These are phyloP conservation scores for Cenococcum geophilum DNA, from an alignment of 495 filamentous ascomycete genomes.

Conservation along the genomic window DNA sequence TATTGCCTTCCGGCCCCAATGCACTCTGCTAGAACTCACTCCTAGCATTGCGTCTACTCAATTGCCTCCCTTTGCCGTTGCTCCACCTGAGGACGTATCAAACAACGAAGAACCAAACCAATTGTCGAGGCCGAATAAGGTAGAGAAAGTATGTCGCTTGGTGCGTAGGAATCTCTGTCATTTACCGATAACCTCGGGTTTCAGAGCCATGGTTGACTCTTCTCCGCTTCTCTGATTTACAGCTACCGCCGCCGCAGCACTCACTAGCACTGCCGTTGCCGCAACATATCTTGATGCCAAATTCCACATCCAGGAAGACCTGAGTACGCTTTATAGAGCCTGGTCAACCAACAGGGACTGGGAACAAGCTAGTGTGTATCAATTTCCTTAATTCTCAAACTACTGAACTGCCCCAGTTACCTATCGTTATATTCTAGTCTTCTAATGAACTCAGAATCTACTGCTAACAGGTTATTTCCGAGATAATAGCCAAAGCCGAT, in stretches of 20 bases:
- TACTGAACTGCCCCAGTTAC: no score
- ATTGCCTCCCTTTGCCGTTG: no score
- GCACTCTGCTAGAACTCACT: background rate
- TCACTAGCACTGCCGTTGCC: constrained; percentile 44
- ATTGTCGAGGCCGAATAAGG: no score
- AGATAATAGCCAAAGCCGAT: constrained; percentile 43
- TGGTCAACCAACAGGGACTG: constrained; percentile 39
- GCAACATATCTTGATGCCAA: constrained; percentile 66
- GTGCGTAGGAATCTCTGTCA: no score
- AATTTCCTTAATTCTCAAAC: background rate
- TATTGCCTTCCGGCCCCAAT: background rate
- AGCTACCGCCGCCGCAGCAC: constrained; percentile 45
- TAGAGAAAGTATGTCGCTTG: no score
- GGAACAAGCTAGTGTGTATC: constrained; percentile 34
- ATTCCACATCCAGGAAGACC: constrained; percentile 58
- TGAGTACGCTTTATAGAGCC: constrained; percentile 37
- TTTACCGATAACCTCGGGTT: no score
- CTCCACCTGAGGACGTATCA: no score
- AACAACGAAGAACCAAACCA: no score
- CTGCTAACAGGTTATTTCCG: constrained; percentile 21
- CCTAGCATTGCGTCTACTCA: background rate
- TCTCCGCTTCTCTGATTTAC: background rate
- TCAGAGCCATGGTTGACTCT: no score
- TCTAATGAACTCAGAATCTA: constrained; percentile 11
- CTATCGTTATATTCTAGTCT: background rate